Percentiles rank a stretch among this genome's conserved stretches.
Conservation (phyloP, 352 stramenopile genomes). For the Pythium folliculosum region DNA sequence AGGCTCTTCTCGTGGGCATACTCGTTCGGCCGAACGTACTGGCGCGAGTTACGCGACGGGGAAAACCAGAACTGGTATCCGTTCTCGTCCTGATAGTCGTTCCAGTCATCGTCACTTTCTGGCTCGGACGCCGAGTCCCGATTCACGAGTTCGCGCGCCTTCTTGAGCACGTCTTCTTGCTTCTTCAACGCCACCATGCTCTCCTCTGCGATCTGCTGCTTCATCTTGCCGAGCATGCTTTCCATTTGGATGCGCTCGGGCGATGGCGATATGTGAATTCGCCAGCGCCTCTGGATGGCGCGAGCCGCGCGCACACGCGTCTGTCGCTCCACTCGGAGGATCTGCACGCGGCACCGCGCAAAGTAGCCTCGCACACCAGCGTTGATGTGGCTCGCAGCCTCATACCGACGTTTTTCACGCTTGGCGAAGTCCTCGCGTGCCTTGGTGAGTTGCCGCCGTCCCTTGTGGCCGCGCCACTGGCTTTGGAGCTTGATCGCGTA, state of each 20-base stretch:
- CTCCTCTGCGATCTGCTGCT: slow-evolving; percentile 51
- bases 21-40: slow-evolving; percentile 72
- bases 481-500: slow-evolving; percentile 65
- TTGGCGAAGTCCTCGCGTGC: slow-evolving; percentile 35
- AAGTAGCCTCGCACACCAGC: slow-evolving; percentile 67
- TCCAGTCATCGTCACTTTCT: slow-evolving; percentile 81
- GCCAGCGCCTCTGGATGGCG: slow-evolving; percentile 59
- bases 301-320: slow-evolving; percentile 41
- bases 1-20: slow-evolving; percentile 50
- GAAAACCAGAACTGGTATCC: slow-evolving; percentile 83
- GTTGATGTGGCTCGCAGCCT: slow-evolving; percentile 67
- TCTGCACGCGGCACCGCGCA: slow-evolving; percentile 42
- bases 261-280: slow-evolving; percentile 44
- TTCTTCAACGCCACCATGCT: slow-evolving; percentile 40
- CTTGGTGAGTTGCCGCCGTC: slow-evolving; percentile 38
- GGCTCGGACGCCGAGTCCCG: slow-evolving; percentile 73
- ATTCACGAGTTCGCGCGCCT: slow-evolving; percentile 46
- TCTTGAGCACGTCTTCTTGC: slow-evolving; percentile 51
- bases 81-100: slow-evolving; percentile 61
- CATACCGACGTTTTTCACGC: slow-evolving; percentile 34
- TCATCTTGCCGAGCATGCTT: slow-evolving; percentile 51
- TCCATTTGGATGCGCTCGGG: slow-evolving; percentile 47
- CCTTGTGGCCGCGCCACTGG: slow-evolving; percentile 59
- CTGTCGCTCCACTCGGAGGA: slow-evolving; percentile 37
- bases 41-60: slow-evolving; percentile 56